Evolutionary conservation across 441 rosid species (phyloP).

Genomic region (California macrophylla): DNA sequence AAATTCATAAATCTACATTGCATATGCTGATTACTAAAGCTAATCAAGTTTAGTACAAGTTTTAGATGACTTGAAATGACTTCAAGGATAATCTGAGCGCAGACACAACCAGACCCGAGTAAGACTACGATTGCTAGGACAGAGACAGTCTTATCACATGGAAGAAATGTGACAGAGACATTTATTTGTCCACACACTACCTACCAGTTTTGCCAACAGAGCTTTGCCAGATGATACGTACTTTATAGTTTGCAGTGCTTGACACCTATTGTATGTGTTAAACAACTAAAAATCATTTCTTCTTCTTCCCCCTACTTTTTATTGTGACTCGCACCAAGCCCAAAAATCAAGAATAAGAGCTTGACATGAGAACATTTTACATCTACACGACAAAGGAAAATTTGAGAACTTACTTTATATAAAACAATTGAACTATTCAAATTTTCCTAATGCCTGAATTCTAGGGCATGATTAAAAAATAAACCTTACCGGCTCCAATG

Average conservation of each 20-base stretch:
- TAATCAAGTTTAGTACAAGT: background rate
- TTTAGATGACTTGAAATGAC: background rate
- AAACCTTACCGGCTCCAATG: conserved; percentile 79
- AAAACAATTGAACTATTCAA: background rate
- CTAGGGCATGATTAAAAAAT: conserved; percentile 1
- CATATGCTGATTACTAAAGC: background rate
- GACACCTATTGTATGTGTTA: background rate
- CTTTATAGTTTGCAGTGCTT: background rate
- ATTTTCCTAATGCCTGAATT: background rate
- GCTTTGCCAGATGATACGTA: background rate
- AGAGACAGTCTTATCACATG: background rate
- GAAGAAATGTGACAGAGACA: background rate
- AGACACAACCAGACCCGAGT: background rate
- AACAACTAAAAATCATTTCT: background rate
- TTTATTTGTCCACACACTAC: background rate
- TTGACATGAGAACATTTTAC: background rate
- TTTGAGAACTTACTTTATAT: background rate
- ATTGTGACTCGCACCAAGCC: background rate
- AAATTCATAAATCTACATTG: background rate
- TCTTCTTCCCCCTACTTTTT: background rate
- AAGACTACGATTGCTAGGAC: background rate
- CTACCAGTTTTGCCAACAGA: background rate
- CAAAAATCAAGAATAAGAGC: background rate
- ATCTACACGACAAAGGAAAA: background rate
- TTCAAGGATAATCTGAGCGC: background rate